phyloP scores from a whole-genome alignment of 1,139 yeast species.

The Komagataea norvegica region DNA sequence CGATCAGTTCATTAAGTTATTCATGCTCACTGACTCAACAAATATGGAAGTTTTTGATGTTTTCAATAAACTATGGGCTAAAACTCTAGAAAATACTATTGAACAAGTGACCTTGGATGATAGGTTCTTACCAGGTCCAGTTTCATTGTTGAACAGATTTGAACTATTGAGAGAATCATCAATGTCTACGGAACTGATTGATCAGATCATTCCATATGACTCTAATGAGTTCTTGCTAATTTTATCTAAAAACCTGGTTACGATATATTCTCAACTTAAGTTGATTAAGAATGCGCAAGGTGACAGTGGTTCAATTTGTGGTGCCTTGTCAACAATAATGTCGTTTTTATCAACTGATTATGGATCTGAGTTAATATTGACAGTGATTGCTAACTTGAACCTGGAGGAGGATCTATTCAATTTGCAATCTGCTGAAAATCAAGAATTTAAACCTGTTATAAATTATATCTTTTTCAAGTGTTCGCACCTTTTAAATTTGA shows the following conservation, averaged over 20 bases:
- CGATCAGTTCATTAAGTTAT: constrained; percentile 13
- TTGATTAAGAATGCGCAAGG: constrained; percentile 2
- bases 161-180: constrained; percentile 5
- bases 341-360: constrained; percentile 8
- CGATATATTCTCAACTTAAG: constrained; percentile 8
- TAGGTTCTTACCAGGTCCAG: constrained; percentile 20
- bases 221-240: constrained; percentile 12
- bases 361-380: constrained; percentile 13
- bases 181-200: constrained; percentile 10
- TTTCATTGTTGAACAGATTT: constrained; percentile 19
- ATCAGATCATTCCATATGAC: constrained; percentile 17
- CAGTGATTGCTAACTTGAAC: constrained; percentile 10
- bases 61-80: constrained; percentile 24
- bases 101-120: constrained; percentile 2
- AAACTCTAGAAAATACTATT: constrained; percentile 16
- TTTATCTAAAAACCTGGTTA: constrained; percentile 12
- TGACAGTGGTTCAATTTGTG: background rate
- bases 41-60: constrained; percentile 23
- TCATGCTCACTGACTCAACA: constrained; percentile 14
- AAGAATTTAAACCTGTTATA: constrained; percentile 2
- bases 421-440: constrained; percentile 2
- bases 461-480: constrained; percentile 16
- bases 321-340: constrained; percentile 9
- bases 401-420: constrained; percentile 7
- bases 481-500: background rate